Base-by-base conservation (phyloP, 345 rosid genomes). In the Ceriops decandra region DNA sequence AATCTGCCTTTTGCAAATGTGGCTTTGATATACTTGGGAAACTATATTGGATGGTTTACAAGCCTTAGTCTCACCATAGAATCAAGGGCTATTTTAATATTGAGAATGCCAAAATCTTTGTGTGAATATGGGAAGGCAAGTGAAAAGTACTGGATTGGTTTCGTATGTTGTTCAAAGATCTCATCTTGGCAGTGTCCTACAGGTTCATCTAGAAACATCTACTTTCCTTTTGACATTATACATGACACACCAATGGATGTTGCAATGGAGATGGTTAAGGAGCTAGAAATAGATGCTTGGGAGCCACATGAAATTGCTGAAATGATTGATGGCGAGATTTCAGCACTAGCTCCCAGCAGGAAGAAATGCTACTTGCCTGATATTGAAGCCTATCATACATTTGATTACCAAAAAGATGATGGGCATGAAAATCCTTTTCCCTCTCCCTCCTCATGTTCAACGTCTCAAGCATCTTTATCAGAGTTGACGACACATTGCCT, bases 261-360 rank as follows among this genome's bases (percentile, higher is more conserved):
- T 75, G 91, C 96, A 57, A 74, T 22, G 70, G 93, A 90, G 80
- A 90, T 90, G 96, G 96, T 90, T 49, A 86, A 79, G 79, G 96
- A 90, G 75, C 84, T 90, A 28, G 89, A 87, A 54, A 81, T 90
- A 61, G 64, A 75, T 27, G 91, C 86, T 54, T 86, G 96, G 93
- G 90, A 87, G 63, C 90, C 93, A 28, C 38, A 60, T 57, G 84
- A 90, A 68, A 87, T 87, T 81, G 91, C 91, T 58, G 81, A 75
- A 77, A 87, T 86, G 93, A 87, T 90, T 54, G 80, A 86, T 61
- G 84, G 79, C 60, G 93, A 81, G 74, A 86, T 87, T 70, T 82
- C 87, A 33, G 80, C 86, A 53, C 68, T 89, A 56, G 78, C 82
- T 17, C 85, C 90, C 52, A 51, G 70, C 24, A 80, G 90, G 87